These are phyloP conservation scores for Boletus sp. DNA, from an alignment of 768 basidiomycete species.

Conservation along the genomic window DNA sequence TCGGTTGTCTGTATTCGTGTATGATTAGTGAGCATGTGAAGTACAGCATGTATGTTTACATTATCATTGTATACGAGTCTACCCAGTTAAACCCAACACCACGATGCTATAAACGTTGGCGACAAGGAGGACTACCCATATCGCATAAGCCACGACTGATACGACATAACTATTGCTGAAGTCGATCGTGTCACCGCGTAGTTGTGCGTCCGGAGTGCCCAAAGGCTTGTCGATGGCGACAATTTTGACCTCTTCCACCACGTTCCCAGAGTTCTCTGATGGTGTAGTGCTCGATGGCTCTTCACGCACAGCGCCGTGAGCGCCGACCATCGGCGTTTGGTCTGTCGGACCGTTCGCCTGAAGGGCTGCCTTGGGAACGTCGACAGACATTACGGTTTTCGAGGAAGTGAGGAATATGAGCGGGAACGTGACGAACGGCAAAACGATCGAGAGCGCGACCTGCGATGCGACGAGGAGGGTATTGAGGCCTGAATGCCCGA, in stretches of 20 bases:
- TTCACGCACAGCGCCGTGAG: constrained; percentile 14
- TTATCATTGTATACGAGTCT: not conserved
- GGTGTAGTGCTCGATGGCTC: not conserved
- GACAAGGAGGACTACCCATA: constrained; percentile 47
- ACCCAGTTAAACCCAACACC: constrained; percentile 33
- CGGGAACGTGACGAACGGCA: constrained; percentile 46
- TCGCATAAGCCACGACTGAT: constrained; percentile 42
- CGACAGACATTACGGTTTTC: constrained; percentile 30
- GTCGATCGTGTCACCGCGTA: constrained; percentile 31
- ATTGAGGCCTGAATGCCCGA: constrained; percentile 44
- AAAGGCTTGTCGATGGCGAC: constrained; percentile 5
- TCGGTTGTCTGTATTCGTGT: constrained; percentile 4
- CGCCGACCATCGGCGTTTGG: not conserved
- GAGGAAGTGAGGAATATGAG: constrained; percentile 40
- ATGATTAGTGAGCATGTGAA: constrained; percentile 4
- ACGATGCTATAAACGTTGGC: constrained; percentile 56
- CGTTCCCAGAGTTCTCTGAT: not conserved
- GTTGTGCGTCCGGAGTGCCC: not conserved
- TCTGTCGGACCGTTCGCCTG: not conserved
- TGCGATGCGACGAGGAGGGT: constrained; percentile 49
- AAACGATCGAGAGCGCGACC: constrained; percentile 44
- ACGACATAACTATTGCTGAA: constrained; percentile 40
- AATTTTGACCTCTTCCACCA: not conserved
- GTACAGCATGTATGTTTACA: not conserved
- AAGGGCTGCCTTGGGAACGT: not conserved